Evolutionary conservation across 768 basidiomycete genomes (phyloP).

Genomic region (Amanita rubescens): DNA sequence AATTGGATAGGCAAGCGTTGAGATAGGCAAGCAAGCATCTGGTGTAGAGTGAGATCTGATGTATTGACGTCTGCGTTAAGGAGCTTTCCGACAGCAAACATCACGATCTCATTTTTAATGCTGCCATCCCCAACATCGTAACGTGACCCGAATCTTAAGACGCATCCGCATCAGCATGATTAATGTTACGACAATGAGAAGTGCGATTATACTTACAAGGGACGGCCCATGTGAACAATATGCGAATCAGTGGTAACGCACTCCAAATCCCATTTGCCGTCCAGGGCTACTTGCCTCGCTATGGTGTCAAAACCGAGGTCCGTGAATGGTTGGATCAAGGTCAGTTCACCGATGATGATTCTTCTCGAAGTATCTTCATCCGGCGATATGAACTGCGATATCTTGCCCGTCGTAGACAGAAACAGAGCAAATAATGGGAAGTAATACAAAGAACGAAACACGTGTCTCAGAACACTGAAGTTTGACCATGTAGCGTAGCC

Average conservation of each 20-base stretch:
- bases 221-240: not conserved
- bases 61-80: not conserved
- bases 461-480: constrained; percentile 1
- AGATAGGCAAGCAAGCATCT: not conserved
- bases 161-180: not conserved
- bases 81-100: not conserved
- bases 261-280: not conserved
- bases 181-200: not conserved
- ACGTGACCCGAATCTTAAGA: not conserved
- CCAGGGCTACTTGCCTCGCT: not conserved
- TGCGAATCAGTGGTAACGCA: not conserved
- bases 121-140: not conserved
- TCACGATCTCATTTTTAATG: not conserved
- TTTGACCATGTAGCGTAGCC: constrained; percentile 2
- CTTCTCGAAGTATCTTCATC: not conserved
- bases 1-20: constrained; percentile 23
- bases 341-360: constrained; percentile 1
- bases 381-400: not conserved
- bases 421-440: constrained; percentile 1
- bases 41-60: not conserved
- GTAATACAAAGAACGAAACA: not conserved
- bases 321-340: not conserved
- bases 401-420: constrained; percentile 1
- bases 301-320: not conserved
- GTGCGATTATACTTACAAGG: not conserved